A percentile compares a stretch with the other conserved stretches of the same genome.
Evolutionary conservation across 495 filamentous ascomycete genomes (phyloP).

Genomic region (Darksidea phi): DNA sequence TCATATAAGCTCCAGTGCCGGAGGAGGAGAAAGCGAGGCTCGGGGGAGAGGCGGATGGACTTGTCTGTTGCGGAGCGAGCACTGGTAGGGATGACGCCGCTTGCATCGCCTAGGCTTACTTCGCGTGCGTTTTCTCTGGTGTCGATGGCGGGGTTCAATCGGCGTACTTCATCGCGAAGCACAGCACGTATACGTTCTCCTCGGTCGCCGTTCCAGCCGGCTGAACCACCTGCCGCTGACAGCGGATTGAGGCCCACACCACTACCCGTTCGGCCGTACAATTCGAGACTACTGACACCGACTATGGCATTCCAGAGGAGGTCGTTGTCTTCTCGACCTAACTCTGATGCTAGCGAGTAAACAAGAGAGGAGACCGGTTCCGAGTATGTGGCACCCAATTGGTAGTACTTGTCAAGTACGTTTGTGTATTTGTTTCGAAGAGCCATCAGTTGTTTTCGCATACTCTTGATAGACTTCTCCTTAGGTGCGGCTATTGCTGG

Average conservation of each 20-base stretch:
- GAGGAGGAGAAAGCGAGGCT: slow-evolving; percentile 90
- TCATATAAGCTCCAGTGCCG: slow-evolving; percentile 97
- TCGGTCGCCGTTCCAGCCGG: slow-evolving; percentile 79
- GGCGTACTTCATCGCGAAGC: slow-evolving; percentile 88
- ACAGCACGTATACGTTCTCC: slow-evolving; percentile 81
- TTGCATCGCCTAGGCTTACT: slow-evolving; percentile 53
- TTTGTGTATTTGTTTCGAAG: slow-evolving; percentile 73
- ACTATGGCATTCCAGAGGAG: slow-evolving; percentile 92
- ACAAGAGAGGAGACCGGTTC: slow-evolving; percentile 92
- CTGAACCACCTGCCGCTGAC: slow-evolving; percentile 53
- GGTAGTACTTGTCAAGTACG: slow-evolving; percentile 75
- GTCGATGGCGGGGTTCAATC: slow-evolving; percentile 78
- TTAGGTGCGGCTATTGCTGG: slow-evolving; percentile 54
- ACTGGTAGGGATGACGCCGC: slow-evolving; percentile 80
- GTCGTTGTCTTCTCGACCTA: slow-evolving; percentile 95
- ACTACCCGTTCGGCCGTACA: slow-evolving; percentile 81
- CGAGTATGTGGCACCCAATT: slow-evolving; percentile 82
- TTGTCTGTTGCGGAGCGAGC: slow-evolving; percentile 86
- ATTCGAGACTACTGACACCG: slow-evolving; percentile 84
- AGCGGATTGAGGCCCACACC: slow-evolving; percentile 67
- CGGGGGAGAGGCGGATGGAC: slow-evolving; percentile 87
- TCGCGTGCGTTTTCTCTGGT: slow-evolving; percentile 56
- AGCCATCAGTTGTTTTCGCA: slow-evolving; percentile 70
- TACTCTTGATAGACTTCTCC: slow-evolving; percentile 61
- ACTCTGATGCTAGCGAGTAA: slow-evolving; percentile 90